These are phyloP conservation scores for Leccinum barrowsii DNA, from an alignment of 768 basidiomycete species.

Conservation along the genomic window DNA sequence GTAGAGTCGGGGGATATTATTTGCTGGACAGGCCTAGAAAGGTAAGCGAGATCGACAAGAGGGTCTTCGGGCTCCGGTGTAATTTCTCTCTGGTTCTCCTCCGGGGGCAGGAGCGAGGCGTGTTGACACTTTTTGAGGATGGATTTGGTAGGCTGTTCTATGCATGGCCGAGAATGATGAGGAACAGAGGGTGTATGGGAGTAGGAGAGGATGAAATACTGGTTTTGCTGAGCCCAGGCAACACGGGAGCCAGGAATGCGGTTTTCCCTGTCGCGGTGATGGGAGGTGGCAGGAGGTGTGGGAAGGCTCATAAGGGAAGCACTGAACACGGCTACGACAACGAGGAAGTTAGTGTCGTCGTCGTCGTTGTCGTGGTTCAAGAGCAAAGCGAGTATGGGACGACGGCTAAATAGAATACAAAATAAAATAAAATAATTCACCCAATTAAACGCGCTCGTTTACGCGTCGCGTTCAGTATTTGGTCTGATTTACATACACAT, in stretches of 20 bases:
- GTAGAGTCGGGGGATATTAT: constrained; percentile 50
- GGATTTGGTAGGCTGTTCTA: constrained; percentile 52
- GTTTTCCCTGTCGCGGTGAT: constrained; percentile 56
- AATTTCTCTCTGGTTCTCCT: constrained; percentile 51
- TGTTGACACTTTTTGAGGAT: constrained; percentile 59
- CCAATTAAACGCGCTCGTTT: constrained; percentile 38
- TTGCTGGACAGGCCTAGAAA: constrained; percentile 58
- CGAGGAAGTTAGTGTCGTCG: background rate
- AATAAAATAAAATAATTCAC: constrained; percentile 25
- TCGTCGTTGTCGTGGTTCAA: constrained; percentile 17
- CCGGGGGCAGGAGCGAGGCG: constrained; percentile 33
- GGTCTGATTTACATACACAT: constrained; percentile 11
- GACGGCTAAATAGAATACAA: constrained; percentile 11
- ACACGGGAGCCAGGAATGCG: constrained; percentile 39
- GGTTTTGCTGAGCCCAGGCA: constrained; percentile 50
- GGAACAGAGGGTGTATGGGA: constrained; percentile 24
- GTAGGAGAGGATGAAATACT: constrained; percentile 41
- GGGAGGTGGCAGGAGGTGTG: constrained; percentile 60
- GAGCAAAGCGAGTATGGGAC: constrained; percentile 1
- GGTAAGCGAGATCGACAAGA: constrained; percentile 57
- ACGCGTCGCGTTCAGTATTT: constrained; percentile 41
- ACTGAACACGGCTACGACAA: constrained; percentile 13
- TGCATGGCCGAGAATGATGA: constrained; percentile 34
- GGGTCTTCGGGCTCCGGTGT: constrained; percentile 80
- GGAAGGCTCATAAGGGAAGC: constrained; percentile 42